Percentiles rank a stretch among this genome's conserved stretches.
phyloP scores from a whole-genome alignment of 257 asterid species.

The Perilla frutescens region DNA sequence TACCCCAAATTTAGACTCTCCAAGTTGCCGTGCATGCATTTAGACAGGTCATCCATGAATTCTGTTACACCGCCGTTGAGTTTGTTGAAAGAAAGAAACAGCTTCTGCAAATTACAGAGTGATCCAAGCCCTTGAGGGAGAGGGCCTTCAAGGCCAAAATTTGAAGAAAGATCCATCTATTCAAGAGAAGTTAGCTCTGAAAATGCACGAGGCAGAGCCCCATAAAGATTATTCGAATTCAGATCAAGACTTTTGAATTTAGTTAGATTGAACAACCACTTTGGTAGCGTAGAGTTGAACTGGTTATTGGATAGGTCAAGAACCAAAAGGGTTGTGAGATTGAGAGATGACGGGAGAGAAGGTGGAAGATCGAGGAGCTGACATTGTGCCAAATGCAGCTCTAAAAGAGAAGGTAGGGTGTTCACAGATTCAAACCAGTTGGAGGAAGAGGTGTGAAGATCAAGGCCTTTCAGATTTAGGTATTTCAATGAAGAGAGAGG shows the following conservation, averaged over 20 bases:
- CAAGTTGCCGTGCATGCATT: constrained; percentile 34
- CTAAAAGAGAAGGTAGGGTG: constrained; percentile 36
- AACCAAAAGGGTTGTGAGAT: constrained; percentile 41
- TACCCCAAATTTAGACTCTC: constrained; percentile 34
- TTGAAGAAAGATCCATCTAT: constrained; percentile 37
- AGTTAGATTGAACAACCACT: constrained; percentile 43
- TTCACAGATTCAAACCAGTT: constrained; percentile 42
- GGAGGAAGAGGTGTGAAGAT: constrained; percentile 33
- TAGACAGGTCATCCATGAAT: constrained; percentile 32
- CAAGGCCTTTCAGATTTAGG: constrained; percentile 36
- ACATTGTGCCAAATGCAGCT: constrained; percentile 45
- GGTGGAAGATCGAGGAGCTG: constrained; percentile 39
- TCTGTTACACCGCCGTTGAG: constrained; percentile 30
- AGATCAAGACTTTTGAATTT: constrained; percentile 36
- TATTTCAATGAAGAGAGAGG: constrained; percentile 39
- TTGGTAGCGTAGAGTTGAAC: constrained; percentile 38
- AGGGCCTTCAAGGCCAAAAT: constrained; percentile 30
- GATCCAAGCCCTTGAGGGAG: constrained; percentile 34
- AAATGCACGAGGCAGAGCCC: constrained; percentile 27
- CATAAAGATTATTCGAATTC: constrained; percentile 16
- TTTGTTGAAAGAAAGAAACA: constrained; percentile 29
- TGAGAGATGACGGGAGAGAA: constrained; percentile 33
- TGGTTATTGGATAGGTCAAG: constrained; percentile 44
- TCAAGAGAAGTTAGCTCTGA: constrained; percentile 37
- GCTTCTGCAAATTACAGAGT: constrained; percentile 35